Base-by-base conservation (phyloP, 768 basidiomycete species). In the Calocybe indica region DNA sequence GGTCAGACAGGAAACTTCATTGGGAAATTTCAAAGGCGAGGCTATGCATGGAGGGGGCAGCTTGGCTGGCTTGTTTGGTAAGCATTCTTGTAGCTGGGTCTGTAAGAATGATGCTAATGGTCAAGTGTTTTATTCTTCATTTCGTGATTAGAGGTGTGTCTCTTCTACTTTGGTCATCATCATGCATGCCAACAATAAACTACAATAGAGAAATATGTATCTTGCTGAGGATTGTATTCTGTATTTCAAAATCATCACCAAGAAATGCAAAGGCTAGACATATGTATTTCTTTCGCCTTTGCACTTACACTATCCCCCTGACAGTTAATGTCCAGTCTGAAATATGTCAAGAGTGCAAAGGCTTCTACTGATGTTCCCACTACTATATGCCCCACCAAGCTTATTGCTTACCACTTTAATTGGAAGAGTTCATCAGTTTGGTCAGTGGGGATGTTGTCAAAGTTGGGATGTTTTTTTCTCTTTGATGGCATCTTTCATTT, bases 11-110 rank as follows among this genome's bases (percentile, higher is more conserved):
- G n/a, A n/a, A n/a, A n/a, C n/a, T n/a, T n/a, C n/a, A n/a, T n/a
- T n/a, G n/a, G n/a, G n/a, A n/a, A n/a, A 95, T 71, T 94, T 94
- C 73, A 91, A 85, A 69, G 93, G 93, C 28, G 92, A 96, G 64
- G 74, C 81, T 2, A 83, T 96, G 80, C 88, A 91, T 53, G 80
- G 78, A 31, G 76, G 76, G 15, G 53, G 61, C 31, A 77, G 68
- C 51, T 65, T 67, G 39, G 88, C 88, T 36, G 85, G 86, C 32
- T 70, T 91, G 31, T 90, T 90, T 69, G 76, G 75, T 75, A 50
- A 47, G 70, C 65, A n/a, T n/a, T n/a, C n/a, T n/a, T n/a, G n/a
- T n/a, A n/a, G n/a, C n/a, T n/a, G n/a, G n/a, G n/a, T n/a, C n/a
- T n/a, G n/a, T n/a, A n/a, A n/a, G n/a, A n/a, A n/a, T n/a, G n/a